Evolutionary conservation across 148 eudicot species (phyloP).

Genomic region (Talinum fruticosum): DNA sequence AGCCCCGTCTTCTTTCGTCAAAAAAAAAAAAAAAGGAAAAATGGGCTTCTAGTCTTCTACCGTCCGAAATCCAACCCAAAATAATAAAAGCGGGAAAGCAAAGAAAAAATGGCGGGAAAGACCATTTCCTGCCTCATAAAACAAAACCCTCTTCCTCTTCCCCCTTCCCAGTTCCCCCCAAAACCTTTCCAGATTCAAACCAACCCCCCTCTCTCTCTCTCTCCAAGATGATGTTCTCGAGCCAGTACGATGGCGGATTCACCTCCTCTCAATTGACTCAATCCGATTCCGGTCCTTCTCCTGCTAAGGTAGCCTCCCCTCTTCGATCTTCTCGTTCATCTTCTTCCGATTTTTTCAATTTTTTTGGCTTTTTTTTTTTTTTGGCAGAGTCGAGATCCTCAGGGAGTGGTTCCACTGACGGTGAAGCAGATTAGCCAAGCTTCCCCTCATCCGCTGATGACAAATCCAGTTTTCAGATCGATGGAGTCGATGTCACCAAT

Average conservation of each 20-base stretch:
- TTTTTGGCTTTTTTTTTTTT: neutral
- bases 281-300: constrained; percentile 38
- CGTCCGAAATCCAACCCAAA: neutral
- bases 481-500: constrained; percentile 66
- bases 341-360: neutral
- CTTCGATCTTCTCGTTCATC: neutral
- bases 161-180: too few species aligned
- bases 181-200: neutral
- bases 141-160: neutral
- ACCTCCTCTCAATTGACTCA: constrained; percentile 59
- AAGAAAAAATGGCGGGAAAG: constrained; percentile 42
- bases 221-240: constrained; percentile 40
- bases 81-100: constrained; percentile 35
- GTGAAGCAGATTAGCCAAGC: constrained; percentile 86
- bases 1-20: too few species aligned
- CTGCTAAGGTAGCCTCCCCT: constrained; percentile 41
- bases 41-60: neutral
- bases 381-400: constrained; percentile 54
- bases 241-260: constrained; percentile 63
- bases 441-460: constrained; percentile 47
- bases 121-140: neutral
- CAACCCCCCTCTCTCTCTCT: constrained; percentile 12
- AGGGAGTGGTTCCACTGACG: constrained; percentile 59
- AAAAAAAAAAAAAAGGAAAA: too few species aligned
- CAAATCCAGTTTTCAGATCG: constrained; percentile 54